Evolutionary conservation across 1,284 basidiomycete species (phyloP).

Genomic region (Ceratobasidium sp.): DNA sequence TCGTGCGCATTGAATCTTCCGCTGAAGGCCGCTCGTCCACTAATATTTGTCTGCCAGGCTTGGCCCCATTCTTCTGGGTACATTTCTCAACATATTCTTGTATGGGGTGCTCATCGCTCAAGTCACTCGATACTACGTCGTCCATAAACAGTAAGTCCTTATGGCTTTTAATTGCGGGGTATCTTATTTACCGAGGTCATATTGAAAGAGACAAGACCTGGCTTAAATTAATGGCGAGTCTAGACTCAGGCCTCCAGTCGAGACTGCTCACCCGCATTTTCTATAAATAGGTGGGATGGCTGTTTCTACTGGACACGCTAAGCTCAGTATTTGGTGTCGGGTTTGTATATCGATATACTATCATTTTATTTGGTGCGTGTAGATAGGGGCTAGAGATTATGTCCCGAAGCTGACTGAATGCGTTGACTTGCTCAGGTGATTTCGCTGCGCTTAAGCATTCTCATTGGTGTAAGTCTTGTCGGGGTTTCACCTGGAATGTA

Average conservation of each 20-base stretch:
- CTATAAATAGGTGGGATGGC: conserved; percentile 19
- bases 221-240: conserved; percentile 7
- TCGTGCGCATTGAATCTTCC: too few relatives aligned
- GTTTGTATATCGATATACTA: conserved; percentile 35
- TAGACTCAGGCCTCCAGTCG: neutral
- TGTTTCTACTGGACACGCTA: conserved; percentile 30
- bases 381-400: neutral
- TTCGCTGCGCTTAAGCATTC: conserved; percentile 17
- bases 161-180: neutral
- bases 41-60: conserved; percentile 7
- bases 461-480: conserved; percentile 34
- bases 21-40: neutral
- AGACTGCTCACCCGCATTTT: neutral
- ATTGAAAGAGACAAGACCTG: conserved; percentile 17
- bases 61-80: conserved; percentile 36
- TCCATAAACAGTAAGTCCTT: conserved; percentile 3
- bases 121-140: conserved; percentile 5
- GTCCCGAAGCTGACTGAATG: neutral
- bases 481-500: too few relatives aligned
- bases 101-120: conserved; percentile 30
- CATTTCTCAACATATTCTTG: conserved; percentile 26
- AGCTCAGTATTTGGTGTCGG: conserved; percentile 30
- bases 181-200: neutral
- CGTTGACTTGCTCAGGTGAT: conserved; percentile 3
- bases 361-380: conserved; percentile 32